Evolutionary conservation across 305 asterid genomes (phyloP).

Genomic region (Andrographis paniculata): DNA sequence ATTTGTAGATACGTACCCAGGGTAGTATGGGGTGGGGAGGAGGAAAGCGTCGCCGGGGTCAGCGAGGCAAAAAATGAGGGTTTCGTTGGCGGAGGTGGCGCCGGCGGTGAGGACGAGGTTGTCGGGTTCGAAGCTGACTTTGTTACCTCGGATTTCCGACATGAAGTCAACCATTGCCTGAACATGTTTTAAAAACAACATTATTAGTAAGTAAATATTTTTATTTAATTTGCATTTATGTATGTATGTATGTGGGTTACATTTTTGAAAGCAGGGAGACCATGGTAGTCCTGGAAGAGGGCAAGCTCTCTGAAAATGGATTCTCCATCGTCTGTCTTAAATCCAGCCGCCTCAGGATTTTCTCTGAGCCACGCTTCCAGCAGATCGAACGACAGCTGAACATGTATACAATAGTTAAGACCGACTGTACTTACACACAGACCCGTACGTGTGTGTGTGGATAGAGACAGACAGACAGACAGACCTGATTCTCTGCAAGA

Average conservation of each 20-base stretch:
- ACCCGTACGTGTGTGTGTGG: too few species aligned
- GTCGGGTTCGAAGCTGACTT: conserved; percentile 48
- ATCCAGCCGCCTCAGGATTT: conserved; percentile 56
- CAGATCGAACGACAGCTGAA: conserved; percentile 54
- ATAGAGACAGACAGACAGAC: background rate
- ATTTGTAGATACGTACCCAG: conserved; percentile 41
- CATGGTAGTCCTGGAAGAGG: conserved; percentile 69
- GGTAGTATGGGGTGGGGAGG: conserved; percentile 91
- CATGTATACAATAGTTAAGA: too few species aligned
- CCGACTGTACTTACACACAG: too few species aligned
- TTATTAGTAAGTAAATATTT: background rate
- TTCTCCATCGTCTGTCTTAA: conserved; percentile 42
- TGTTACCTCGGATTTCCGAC: conserved; percentile 83
- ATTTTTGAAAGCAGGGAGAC: conserved; percentile 71
- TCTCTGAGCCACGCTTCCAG: conserved; percentile 52
- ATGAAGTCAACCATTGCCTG: conserved; percentile 77
- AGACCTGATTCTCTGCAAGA: conserved; percentile 64
- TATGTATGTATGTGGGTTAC: conserved; percentile 20
- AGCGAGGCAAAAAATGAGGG: conserved; percentile 77
- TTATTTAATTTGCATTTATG: background rate
- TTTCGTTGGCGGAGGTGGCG: conserved; percentile 89
- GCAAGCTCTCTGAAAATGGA: conserved; percentile 72
- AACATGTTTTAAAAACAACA: background rate
- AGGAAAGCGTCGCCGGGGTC: conserved; percentile 82
- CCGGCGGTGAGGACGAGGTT: conserved; percentile 86